A percentile compares a stretch with the other conserved stretches of the same genome.
Conservation (phyloP, 495 filamentous ascomycete genomes). For the Jackrogersella multiformis region DNA sequence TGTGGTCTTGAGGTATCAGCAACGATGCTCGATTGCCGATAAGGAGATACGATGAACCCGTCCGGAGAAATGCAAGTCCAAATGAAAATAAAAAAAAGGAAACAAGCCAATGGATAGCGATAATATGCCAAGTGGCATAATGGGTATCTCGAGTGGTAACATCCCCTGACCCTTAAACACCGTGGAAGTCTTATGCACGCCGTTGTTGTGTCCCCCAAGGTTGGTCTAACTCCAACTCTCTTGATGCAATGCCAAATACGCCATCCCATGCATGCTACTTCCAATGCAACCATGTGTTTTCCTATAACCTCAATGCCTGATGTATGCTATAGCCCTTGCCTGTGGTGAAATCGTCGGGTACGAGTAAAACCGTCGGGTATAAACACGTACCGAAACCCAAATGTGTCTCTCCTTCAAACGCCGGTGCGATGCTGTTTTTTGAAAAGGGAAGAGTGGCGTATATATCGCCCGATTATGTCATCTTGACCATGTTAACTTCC, state of each 20-base stretch:
- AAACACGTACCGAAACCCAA: slow-evolving; percentile 9
- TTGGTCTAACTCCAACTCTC: neutral
- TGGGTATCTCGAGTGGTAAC: slow-evolving; percentile 36
- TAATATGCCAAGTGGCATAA: slow-evolving; percentile 1
- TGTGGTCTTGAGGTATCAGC: too few relatives aligned
- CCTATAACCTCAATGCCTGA: slow-evolving; percentile 12
- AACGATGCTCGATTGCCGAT: too few relatives aligned
- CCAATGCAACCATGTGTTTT: slow-evolving; percentile 26
- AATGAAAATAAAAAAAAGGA: neutral
- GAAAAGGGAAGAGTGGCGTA: neutral
- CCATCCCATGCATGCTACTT: slow-evolving; percentile 22
- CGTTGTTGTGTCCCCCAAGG: neutral
- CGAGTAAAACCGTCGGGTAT: neutral
- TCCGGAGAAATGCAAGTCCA: too few relatives aligned
- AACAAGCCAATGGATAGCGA: slow-evolving; percentile 1
- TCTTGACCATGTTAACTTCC: slow-evolving; percentile 24
- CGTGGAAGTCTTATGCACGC: slow-evolving; percentile 1
- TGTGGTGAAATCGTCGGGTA: neutral
- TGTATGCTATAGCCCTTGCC: slow-evolving; percentile 9
- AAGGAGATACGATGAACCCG: too few relatives aligned
- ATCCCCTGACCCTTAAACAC: neutral
- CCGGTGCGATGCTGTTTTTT: slow-evolving; percentile 15
- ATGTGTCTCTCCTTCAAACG: slow-evolving; percentile 4
- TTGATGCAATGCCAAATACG: slow-evolving; percentile 10
- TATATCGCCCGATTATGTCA: slow-evolving; percentile 1